Conservation (phyloP, 225 moss, liverwort and hornwort species). For the Anthoceros angustus region DNA sequence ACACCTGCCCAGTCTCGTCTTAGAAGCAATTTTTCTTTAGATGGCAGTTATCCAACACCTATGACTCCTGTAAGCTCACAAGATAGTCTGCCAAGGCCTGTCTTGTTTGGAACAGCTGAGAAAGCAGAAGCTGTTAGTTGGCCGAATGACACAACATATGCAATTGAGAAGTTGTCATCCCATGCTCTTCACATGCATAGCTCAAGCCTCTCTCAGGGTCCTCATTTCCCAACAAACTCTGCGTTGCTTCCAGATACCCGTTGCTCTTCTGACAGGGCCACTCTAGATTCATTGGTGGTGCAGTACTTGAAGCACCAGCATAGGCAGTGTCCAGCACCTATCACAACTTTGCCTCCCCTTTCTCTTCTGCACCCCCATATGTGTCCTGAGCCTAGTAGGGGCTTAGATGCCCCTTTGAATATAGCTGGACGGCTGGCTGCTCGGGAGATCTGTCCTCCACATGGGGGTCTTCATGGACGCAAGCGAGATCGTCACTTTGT, state of each 20-base stretch:
- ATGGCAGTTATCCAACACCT: constrained; percentile 21
- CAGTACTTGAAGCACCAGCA: constrained; percentile 99
- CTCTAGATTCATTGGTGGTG: constrained; percentile 85
- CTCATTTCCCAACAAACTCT: constrained; percentile 43
- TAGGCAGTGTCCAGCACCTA: constrained; percentile 95
- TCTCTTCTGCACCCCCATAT: constrained; percentile 94
- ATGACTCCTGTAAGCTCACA: constrained; percentile 14
- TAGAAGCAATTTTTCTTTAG: constrained; percentile 48
- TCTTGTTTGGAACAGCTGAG: background rate
- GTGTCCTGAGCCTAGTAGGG: constrained; percentile 94
- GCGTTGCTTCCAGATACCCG: constrained; percentile 57
- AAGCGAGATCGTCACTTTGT: constrained; percentile 94
- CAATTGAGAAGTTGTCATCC: constrained; percentile 59
- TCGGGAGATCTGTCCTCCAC: constrained; percentile 74
- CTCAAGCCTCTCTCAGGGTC: constrained; percentile 25
- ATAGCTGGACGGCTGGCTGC: constrained; percentile 69
- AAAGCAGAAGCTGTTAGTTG: background rate
- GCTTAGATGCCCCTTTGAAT: constrained; percentile 85
- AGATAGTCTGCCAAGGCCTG: constrained; percentile 10
- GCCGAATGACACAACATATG: constrained; percentile 9
- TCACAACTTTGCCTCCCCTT: constrained; percentile 89
- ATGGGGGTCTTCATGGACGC: constrained; percentile 89
- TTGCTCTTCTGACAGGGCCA: constrained; percentile 55
- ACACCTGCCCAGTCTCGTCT: constrained; percentile 55
- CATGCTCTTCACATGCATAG: constrained; percentile 55